phyloP scores from a whole-genome alignment of 2,329 filamentous ascomycete species.

The Xylariaceae sp. region DNA sequence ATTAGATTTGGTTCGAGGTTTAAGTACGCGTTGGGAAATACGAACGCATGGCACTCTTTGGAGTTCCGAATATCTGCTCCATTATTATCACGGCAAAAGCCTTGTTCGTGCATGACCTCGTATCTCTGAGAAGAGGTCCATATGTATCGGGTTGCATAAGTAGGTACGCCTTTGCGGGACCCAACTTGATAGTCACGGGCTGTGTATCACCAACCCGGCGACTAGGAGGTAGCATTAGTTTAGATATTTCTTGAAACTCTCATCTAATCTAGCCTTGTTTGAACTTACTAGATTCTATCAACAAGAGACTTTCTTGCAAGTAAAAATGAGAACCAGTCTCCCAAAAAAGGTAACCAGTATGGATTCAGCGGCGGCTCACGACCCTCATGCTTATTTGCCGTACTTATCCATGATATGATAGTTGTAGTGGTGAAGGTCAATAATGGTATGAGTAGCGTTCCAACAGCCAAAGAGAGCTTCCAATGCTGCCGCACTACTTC shows the following conservation, averaged over 20 bases:
- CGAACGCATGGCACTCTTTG: constrained; percentile 12
- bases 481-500: constrained; percentile 1
- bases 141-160: constrained; percentile 15
- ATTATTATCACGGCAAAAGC: constrained; percentile 15
- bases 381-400: neutral
- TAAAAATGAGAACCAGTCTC: constrained; percentile 7
- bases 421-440: neutral
- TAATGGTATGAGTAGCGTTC: neutral
- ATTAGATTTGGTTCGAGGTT: neutral
- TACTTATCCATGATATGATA: constrained; percentile 9
- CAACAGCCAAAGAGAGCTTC: neutral
- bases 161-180: constrained; percentile 6
- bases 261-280: neutral
- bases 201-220: neutral
- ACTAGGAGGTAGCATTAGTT: neutral
- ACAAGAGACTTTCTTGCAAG: constrained; percentile 7
- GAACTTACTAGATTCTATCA: constrained; percentile 6
- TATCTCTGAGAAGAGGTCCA: constrained; percentile 12
- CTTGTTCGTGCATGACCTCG: constrained; percentile 15
- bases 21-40: neutral
- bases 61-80: constrained; percentile 17
- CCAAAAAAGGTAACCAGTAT: constrained; percentile 8
- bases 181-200: constrained; percentile 6
- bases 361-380: constrained; percentile 12
- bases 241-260: neutral